Conservation (phyloP, 2,329 filamentous ascomycete genomes). For the Aaosphaeria arxii region DNA sequence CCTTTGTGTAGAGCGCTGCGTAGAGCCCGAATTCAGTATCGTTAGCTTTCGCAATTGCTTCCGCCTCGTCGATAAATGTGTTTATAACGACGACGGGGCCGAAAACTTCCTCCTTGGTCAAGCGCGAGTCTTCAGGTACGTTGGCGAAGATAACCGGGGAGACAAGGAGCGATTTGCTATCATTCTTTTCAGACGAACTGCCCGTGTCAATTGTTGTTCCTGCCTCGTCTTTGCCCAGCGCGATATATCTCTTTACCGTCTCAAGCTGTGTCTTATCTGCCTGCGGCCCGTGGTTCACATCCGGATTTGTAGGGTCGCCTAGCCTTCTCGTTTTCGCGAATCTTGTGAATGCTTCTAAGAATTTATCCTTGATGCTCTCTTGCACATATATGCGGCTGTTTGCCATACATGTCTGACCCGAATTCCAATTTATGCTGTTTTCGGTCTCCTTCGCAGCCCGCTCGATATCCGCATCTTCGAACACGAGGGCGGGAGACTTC, state of each 20-base stretch:
- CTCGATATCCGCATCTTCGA: constrained; percentile 74
- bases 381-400: constrained; percentile 58
- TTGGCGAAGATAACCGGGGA: constrained; percentile 48
- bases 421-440: constrained; percentile 52
- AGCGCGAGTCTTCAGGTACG: constrained; percentile 39
- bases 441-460: constrained; percentile 60
- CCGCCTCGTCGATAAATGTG: constrained; percentile 34
- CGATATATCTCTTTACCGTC: constrained; percentile 20
- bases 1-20: constrained; percentile 35
- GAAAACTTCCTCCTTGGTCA: constrained; percentile 37
- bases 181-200: constrained; percentile 25
- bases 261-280: constrained; percentile 22
- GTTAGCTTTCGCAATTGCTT: constrained; percentile 35
- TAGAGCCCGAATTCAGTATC: constrained; percentile 39
- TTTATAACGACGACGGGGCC: constrained; percentile 38
- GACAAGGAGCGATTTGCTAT: constrained; percentile 42
- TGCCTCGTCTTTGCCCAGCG: constrained; percentile 42
- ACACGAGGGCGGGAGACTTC: constrained; percentile 78
- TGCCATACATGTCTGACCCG: constrained; percentile 59
- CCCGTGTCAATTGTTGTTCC: constrained; percentile 36
- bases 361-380: constrained; percentile 44
- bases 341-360: constrained; percentile 14
- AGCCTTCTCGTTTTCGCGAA: constrained; percentile 11
- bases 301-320: constrained; percentile 14
- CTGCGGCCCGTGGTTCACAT: constrained; percentile 21